Percentiles rank a stretch among this genome's conserved stretches.
Conservation (phyloP, 78 protist genomes). For the Dictyostelium intermedium region DNA sequence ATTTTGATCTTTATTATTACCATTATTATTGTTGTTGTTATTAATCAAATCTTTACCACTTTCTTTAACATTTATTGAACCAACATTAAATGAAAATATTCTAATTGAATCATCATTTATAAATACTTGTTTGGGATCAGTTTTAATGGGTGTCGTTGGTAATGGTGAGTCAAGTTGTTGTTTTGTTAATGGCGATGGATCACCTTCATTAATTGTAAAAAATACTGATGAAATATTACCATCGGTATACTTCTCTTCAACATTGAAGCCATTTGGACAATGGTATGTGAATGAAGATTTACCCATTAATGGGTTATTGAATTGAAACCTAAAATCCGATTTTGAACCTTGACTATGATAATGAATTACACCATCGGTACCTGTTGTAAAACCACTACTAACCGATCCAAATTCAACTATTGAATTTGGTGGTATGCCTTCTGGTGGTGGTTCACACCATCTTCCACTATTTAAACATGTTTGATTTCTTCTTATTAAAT, state of each 20-base stretch:
- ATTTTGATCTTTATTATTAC: not conserved
- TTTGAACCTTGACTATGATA: constrained; percentile 49
- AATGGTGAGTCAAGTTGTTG: not conserved
- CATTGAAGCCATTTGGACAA: constrained; percentile 36
- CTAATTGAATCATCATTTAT: constrained; percentile 13
- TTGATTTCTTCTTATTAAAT: constrained; percentile 27
- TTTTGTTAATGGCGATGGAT: not conserved
- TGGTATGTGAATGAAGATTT: constrained; percentile 29
- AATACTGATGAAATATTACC: constrained; percentile 33
- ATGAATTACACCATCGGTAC: constrained; percentile 31
- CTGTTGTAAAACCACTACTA: constrained; percentile 44
- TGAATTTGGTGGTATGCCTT: constrained; percentile 45
- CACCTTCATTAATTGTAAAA: not conserved
- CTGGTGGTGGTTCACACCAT: constrained; percentile 71
- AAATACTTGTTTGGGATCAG: not conserved
- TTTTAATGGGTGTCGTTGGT: not conserved
- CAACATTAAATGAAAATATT: not conserved
- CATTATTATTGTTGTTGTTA: not conserved
- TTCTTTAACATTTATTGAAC: not conserved
- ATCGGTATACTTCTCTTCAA: constrained; percentile 26
- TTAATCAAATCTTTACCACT: not conserved
- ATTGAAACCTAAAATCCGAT: constrained; percentile 46
- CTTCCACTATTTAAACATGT: constrained; percentile 13
- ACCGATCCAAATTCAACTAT: constrained; percentile 55
- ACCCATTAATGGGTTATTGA: constrained; percentile 69